Evolutionary conservation across 345 rosid genomes (phyloP).

Genomic region (Arabidopsis thaliana): TAIR10.1 NC_003071.7:1405501-1406000

Average conservation of each 20-base stretch:
- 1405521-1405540: slow-evolving; percentile 96
- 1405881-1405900: background rate
- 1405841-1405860: background rate
- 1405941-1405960: background rate
- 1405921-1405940: background rate
- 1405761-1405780: slow-evolving; percentile 5
- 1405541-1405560: background rate
- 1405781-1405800: slow-evolving; percentile 31
- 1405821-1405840: background rate
- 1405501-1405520: slow-evolving; percentile 79
- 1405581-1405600: background rate
- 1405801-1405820: background rate
- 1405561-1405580: slow-evolving; percentile 1
- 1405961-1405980: background rate
- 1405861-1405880: background rate
- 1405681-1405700: slow-evolving; percentile 5
- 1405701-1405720: slow-evolving; percentile 5
- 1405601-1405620: background rate
- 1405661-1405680: slow-evolving; percentile 11
- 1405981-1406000: slow-evolving; percentile 1
- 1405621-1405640: background rate
- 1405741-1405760: slow-evolving; percentile 9
- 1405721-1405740: slow-evolving; percentile 2
- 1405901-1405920: background rate
- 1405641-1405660: background rate